Base-by-base conservation (phyloP, 352 stramenopile genomes). In the Phytophthora gonapodyides region DNA sequence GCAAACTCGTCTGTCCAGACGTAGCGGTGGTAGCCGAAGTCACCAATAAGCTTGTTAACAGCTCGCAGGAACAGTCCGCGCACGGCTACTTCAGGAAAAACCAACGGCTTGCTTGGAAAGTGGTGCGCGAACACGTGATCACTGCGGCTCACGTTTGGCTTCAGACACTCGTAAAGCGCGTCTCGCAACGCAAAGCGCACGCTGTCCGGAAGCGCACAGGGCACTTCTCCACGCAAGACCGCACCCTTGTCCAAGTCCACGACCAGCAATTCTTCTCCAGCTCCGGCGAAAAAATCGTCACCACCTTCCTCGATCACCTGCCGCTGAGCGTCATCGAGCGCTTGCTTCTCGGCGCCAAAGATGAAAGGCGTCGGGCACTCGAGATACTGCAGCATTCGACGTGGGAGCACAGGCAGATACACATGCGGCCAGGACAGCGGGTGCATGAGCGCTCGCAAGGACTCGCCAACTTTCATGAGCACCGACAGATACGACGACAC, bases 331-430 rank as follows among this genome's bases (percentile, higher is more conserved):
- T 88, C 80, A 9, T 91, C 80, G 0, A 91, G 53, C 24, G 73
- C 69, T 54, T 78, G 73, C 45, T 84, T 86, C 40, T 90, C 77
- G 10, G 89, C 78, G 36, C 87, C 87, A 56, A 96, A 91, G 50
- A 96, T 88, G 60, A 93, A 96, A 15, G 87, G 87, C 2, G 87
- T 96, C 3, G 87, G 87, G 47, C 87, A 96, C 49, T 96, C 83
- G 15, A 96, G 73, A 50, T 91, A 94, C 69, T 91, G 82, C 15
- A 93, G 68, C 81, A 96, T 89, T 48, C 78, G 71, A 7, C 72
- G 77, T 3, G 88, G 88, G 24, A 96, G 71, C 37, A 96, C 75
- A 0, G 85, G 88, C 7, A 92, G 63, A 61, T 96, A 97, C 40
- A 95, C 84, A 51, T 97, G 89, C 21, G 88, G 86, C 89, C 89